Percentiles rank a stretch among this genome's conserved stretches.
phyloP scores from a whole-genome alignment of 257 asterid genomes.

The Solanum chmielewskii region DNA sequence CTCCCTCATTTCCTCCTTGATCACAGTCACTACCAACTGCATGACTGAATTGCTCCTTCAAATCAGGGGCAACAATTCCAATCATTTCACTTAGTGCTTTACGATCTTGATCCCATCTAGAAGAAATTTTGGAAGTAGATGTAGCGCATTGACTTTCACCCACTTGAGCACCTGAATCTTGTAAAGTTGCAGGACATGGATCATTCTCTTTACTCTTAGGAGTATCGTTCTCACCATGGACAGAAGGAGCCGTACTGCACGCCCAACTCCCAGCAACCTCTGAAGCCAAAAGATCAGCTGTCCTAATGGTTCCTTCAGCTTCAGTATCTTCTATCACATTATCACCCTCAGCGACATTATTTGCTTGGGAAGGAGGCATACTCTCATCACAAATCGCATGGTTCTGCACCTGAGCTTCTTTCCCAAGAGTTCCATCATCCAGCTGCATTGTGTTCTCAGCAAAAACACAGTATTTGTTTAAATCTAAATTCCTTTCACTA shows the following conservation, averaged over 20 bases:
- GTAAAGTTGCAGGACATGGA: slow-evolving; percentile 20
- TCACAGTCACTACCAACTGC: slow-evolving; percentile 29
- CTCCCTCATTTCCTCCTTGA: slow-evolving; percentile 31
- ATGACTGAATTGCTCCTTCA: slow-evolving; percentile 51
- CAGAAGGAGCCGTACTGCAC: slow-evolving; percentile 75
- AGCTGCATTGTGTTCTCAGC: slow-evolving; percentile 40
- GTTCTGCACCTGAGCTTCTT: slow-evolving; percentile 14
- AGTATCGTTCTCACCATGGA: slow-evolving; percentile 65
- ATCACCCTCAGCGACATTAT: slow-evolving; percentile 2
- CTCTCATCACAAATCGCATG: background rate
- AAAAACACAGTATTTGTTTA: slow-evolving; percentile 23
- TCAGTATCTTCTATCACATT: slow-evolving; percentile 37
- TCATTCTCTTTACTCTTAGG: slow-evolving; percentile 30
- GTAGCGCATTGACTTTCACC: slow-evolving; percentile 57
- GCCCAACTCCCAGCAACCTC: slow-evolving; percentile 97
- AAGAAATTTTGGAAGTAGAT: slow-evolving; percentile 18
- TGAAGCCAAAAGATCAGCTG: slow-evolving; percentile 75
- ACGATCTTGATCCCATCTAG: slow-evolving; percentile 32
- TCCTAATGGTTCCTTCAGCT: slow-evolving; percentile 50
- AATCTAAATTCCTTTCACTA: slow-evolving; percentile 20
- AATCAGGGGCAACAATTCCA: slow-evolving; percentile 62
- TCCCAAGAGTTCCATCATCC: slow-evolving; percentile 23
- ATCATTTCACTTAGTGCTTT: slow-evolving; percentile 62
- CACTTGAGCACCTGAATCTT: slow-evolving; percentile 44
- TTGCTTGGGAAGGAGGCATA: background rate